These are phyloP conservation scores for Solanum pennellii DNA, from an alignment of 257 asterid genomes.

Conservation along the genomic window DNA sequence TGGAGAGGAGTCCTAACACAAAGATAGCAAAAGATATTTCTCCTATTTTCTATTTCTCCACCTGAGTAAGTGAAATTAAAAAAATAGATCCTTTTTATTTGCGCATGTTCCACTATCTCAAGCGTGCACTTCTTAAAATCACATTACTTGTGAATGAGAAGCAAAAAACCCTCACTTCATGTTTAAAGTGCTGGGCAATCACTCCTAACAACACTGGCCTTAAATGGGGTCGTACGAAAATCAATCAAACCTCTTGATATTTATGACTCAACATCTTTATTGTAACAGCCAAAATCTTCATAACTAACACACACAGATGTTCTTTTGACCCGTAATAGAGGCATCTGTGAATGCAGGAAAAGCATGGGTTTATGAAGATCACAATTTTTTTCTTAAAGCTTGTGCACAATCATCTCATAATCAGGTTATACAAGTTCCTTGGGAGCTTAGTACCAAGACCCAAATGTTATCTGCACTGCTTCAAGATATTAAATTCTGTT, in stretches of 20 bases:
- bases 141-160: not conserved
- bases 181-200: not conserved
- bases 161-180: not conserved
- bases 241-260: not conserved
- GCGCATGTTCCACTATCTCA: not conserved
- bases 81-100: not conserved
- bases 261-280: not conserved
- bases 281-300: not conserved
- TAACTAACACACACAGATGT: not conserved
- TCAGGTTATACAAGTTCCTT: not conserved
- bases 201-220: not conserved
- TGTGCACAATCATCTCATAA: not conserved
- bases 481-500: not conserved
- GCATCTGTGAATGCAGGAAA: not conserved
- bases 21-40: not conserved
- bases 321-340: not conserved
- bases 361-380: not conserved
- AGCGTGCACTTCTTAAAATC: not conserved
- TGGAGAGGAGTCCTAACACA: not conserved
- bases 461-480: not conserved
- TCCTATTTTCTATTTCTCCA: not conserved
- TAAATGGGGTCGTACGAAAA: not conserved
- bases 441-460: not conserved
- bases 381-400: not conserved
- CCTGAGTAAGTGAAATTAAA: not conserved